Conservation (phyloP, 345 rosid species). For the Eucalyptus microcorys region DNA sequence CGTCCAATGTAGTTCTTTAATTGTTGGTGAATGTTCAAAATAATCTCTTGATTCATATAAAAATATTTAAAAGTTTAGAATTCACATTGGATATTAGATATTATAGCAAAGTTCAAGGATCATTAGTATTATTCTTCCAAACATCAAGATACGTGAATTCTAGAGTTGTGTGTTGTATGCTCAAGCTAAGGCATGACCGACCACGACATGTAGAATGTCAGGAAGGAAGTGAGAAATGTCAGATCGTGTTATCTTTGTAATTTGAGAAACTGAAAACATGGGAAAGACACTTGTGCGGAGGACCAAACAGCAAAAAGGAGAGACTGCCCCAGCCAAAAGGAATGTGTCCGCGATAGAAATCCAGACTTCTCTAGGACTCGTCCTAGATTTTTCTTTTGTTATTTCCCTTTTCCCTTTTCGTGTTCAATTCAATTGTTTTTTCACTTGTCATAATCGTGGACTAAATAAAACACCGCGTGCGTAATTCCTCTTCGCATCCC, state of each 20-base stretch:
- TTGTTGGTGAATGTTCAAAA: rapidly evolving
- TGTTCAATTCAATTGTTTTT: not conserved
- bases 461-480: not conserved
- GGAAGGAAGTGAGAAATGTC: too few relatives aligned
- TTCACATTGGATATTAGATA: too few relatives aligned
- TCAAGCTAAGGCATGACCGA: too few relatives aligned
- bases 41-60: too few relatives aligned
- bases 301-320: not conserved
- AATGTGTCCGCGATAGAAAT: not conserved
- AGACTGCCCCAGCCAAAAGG: not conserved
- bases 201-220: too few relatives aligned
- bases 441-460: not conserved
- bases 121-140: too few relatives aligned
- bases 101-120: rapidly evolving
- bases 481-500: not conserved
- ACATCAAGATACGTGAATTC: too few relatives aligned
- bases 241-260: too few relatives aligned
- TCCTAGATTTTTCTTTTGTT: not conserved
- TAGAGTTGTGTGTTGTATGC: rapidly evolving
- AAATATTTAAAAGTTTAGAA: rapidly evolving
- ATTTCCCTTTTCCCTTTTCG: not conserved
- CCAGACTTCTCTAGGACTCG: not conserved
- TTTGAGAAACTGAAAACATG: too few relatives aligned
- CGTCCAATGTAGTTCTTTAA: too few relatives aligned
- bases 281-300: too few relatives aligned